A percentile compares a stretch with the other conserved stretches of the same genome.
phyloP scores from a whole-genome alignment of 176 grass and related monocot genomes.

The Cenchrus americanus region DNA sequence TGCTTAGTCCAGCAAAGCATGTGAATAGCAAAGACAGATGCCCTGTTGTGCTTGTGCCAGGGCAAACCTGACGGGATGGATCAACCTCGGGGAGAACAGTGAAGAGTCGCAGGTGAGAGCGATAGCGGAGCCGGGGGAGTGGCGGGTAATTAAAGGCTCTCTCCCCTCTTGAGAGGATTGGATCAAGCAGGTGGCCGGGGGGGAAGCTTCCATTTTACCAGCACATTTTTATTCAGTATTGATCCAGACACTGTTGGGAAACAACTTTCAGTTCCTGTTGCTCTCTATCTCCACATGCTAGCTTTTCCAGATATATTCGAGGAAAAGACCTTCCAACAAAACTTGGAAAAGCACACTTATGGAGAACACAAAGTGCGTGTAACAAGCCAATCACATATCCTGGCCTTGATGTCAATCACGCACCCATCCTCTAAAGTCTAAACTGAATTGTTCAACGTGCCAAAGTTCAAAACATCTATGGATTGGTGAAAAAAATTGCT shows the following conservation, averaged over 20 bases:
- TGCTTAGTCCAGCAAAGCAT: background rate
- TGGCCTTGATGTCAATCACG: background rate
- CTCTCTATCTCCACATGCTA: background rate
- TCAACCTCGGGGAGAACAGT: conserved; percentile 23
- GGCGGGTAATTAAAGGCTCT: background rate
- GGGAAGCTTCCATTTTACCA: conserved; percentile 24
- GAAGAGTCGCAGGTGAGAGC: conserved; percentile 34
- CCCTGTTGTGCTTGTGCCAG: background rate
- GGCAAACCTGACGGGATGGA: background rate
- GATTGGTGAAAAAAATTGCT: background rate
- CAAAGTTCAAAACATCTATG: background rate
- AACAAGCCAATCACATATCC: background rate
- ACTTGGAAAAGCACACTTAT: background rate
- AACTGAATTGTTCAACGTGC: background rate
- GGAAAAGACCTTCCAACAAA: background rate
- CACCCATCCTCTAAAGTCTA: background rate
- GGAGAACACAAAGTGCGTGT: background rate
- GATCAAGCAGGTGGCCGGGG: background rate
- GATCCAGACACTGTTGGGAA: conserved; percentile 5
- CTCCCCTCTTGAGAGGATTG: conserved; percentile 31
- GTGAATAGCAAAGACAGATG: background rate
- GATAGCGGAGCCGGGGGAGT: background rate
- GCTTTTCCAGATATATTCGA: conserved; percentile 33
- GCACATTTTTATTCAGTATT: conserved; percentile 30
- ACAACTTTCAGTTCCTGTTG: conserved; percentile 27